A percentile compares a stretch with the other conserved stretches of the same genome.
phyloP scores from a whole-genome alignment of 257 asterid genomes.

The Solanum pinnatisectum region DNA sequence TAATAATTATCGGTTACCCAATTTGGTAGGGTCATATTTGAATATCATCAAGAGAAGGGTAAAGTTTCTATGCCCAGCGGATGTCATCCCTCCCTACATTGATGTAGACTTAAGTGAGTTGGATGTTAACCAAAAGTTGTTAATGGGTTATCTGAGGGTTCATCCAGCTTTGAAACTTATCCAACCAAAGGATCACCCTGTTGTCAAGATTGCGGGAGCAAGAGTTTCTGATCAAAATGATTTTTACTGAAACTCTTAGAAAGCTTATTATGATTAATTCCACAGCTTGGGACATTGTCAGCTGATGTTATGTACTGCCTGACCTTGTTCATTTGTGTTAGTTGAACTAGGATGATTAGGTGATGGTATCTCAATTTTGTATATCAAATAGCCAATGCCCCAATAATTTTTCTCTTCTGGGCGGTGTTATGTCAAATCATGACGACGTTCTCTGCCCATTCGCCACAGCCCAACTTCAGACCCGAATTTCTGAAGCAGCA shows the following conservation, averaged over 20 bases:
- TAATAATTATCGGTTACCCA: not conserved
- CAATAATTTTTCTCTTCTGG: not conserved
- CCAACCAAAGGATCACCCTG: conserved; percentile 26
- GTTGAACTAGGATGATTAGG: not conserved
- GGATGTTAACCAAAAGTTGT: conserved; percentile 75
- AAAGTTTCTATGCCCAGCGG: conserved; percentile 75
- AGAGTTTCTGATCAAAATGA: conserved; percentile 40
- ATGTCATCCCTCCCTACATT: conserved; percentile 70
- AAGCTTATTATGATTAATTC: not conserved
- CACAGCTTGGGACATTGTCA: not conserved
- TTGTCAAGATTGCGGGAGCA: conserved; percentile 34
- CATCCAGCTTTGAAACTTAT: conserved; percentile 76
- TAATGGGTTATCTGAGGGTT: conserved; percentile 65
- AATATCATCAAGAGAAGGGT: conserved; percentile 74
- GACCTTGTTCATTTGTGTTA: not conserved
- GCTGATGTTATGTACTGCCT: not conserved
- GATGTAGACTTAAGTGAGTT: conserved; percentile 85
- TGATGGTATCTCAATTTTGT: not conserved
- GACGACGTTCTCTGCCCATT: not conserved
- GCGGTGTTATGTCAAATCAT: not conserved
- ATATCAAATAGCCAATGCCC: not conserved
- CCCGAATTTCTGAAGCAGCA: not conserved
- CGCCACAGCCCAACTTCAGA: not conserved
- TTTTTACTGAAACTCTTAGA: not conserved
- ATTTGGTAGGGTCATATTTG: conserved; percentile 54